Conservation (phyloP, 306 rosid genomes). For the Comarum palustre region DNA sequence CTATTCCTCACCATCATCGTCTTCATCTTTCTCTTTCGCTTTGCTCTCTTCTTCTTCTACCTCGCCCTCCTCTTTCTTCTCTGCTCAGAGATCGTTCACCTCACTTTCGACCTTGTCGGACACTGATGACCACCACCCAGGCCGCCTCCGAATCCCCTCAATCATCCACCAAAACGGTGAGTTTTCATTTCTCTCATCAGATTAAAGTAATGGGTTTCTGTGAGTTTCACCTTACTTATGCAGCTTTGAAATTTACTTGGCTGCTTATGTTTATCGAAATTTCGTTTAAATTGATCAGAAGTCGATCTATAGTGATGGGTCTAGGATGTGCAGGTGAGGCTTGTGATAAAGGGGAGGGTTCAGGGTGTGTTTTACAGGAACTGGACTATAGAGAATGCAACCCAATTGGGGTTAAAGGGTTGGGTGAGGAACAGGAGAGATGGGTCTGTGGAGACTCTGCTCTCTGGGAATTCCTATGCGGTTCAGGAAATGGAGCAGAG, state of each 20-base stretch:
- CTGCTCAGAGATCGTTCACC: conserved; percentile 48
- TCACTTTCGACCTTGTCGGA: conserved; percentile 40
- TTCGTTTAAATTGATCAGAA: no score
- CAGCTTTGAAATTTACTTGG: no score
- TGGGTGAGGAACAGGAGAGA: conserved; percentile 55
- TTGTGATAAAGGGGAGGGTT: conserved; percentile 78
- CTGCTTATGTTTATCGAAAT: no score
- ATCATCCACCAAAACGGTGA: conserved; percentile 58
- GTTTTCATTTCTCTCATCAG: neutral
- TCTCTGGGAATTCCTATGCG: conserved; percentile 38
- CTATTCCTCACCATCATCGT: conserved; percentile 46
- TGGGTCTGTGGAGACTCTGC: conserved; percentile 58
- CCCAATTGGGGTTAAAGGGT: conserved; percentile 48
- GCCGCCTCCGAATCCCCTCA: conserved; percentile 28
- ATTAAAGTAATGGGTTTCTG: neutral
- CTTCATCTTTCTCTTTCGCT: conserved; percentile 44
- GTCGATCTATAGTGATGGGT: neutral
- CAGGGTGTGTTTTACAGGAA: conserved; percentile 66
- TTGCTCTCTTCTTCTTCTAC: conserved; percentile 46
- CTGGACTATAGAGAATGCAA: conserved; percentile 49
- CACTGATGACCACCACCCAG: conserved; percentile 44
- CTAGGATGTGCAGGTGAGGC: conserved; percentile 62
- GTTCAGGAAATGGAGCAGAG: conserved; percentile 76
- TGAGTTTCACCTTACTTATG: no score
- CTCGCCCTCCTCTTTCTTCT: conserved; percentile 49